Base-by-base conservation (phyloP, 2,329 filamentous ascomycete species). In the Clarireedia paspali region DNA sequence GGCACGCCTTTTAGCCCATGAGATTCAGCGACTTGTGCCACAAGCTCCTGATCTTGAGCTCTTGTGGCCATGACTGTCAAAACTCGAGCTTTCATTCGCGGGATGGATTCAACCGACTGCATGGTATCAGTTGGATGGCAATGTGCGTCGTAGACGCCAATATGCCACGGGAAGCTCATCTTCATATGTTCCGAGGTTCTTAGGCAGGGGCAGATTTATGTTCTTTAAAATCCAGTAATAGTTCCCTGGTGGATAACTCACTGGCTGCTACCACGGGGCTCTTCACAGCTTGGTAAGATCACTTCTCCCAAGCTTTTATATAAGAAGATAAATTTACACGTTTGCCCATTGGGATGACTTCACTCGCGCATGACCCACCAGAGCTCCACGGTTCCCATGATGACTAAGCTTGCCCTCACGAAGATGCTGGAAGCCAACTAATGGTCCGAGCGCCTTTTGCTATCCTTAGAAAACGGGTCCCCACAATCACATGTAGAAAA, bases 101-200 rank as follows among this genome's bases (percentile, higher is more conserved):
- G 73, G 42, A 92, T 83, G 12, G 68, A 70, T 10, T 74, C 62
- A 49, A 88, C 71, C 17, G 77, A 81, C 44, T 77, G 71, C 79
- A 90, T 84, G 20, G 84, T 89, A 70, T 92, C 88, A 27, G 88
- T 92, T 4, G 88, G 88, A 68, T 94, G 89, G 70, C 89, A 92
- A 73, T 94, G 89, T 23, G 89, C 87, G 68, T 94, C 89, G 67
- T 79, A 88, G 58, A 89, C 75, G 49, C 84, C 85, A 34, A 85
- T 70, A 55, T 85, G 77, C 87, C 87, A 91, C 12, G 87, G 87
- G 62, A 85, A 84, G 3, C 53, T 26, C 3, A 14, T 39, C 50
- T 60, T 55, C 42, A 30, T 15, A n/a, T 50, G 36, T 27, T 48
- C 55, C 5, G 30, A 12, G 30, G 30, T 34, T 12, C 9, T 34